phyloP scores from a whole-genome alignment of 192 early-diverging fungal species.

The Coemansia sp. region DNA sequence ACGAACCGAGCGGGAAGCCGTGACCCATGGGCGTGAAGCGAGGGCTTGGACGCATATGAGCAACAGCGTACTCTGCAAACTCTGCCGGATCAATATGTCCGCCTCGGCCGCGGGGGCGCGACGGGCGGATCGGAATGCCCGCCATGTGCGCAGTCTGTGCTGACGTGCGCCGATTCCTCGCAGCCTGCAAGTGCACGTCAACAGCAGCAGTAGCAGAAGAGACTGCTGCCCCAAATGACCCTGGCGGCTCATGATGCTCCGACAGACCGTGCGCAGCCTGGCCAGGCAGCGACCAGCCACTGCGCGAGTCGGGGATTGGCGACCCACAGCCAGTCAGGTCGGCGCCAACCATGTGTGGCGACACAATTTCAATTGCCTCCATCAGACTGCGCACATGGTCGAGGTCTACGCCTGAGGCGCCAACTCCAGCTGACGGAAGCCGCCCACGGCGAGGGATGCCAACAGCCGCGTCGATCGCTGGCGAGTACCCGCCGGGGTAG shows the following conservation, averaged over 20 bases:
- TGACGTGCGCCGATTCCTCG: conserved; percentile 34
- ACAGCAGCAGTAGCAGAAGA: background rate
- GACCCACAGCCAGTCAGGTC: conserved; percentile 27
- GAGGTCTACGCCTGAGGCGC: conserved; percentile 12
- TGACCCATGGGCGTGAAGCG: conserved; percentile 45
- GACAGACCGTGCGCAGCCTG: conserved; percentile 23
- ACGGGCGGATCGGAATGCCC: conserved; percentile 31
- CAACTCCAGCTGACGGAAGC: background rate
- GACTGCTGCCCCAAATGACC: conserved; percentile 12
- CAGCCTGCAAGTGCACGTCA: conserved; percentile 23
- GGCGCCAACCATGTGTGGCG: conserved; percentile 36
- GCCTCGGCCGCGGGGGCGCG: conserved; percentile 18
- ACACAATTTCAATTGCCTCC: conserved; percentile 42
- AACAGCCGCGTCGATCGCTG: conserved; percentile 20
- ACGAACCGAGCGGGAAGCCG: conserved; percentile 21
- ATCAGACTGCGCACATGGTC: conserved; percentile 43
- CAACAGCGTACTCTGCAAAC: conserved; percentile 43
- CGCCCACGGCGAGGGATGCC: conserved; percentile 10
- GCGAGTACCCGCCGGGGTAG: conserved; percentile 24
- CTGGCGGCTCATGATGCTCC: conserved; percentile 17
- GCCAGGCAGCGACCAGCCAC: conserved; percentile 39
- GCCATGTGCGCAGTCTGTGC: conserved; percentile 17
- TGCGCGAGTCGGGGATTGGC: conserved; percentile 34
- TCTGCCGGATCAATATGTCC: conserved; percentile 30
- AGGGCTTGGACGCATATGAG: conserved; percentile 39